These are phyloP conservation scores for Phytophthora syringae DNA, from an alignment of 352 stramenopile genomes.

Conservation along the genomic window DNA sequence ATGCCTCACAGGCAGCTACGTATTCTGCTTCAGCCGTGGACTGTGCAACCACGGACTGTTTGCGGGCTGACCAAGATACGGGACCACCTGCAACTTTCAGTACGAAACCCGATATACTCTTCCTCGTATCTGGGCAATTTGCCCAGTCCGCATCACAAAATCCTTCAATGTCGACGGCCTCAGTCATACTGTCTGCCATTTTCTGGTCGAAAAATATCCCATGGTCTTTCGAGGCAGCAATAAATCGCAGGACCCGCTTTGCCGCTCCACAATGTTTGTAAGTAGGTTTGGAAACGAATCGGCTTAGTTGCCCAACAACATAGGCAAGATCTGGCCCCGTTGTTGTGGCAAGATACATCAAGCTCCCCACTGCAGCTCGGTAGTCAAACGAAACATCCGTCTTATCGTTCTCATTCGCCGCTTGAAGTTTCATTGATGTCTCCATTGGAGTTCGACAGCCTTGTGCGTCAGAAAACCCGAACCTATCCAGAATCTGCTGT, in stretches of 20 bases:
- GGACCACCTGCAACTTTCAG: background rate
- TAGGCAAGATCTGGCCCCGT: background rate
- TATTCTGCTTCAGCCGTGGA: slow-evolving; percentile 6
- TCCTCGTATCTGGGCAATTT: background rate
- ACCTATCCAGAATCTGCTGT: background rate
- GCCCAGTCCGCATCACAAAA: slow-evolving; percentile 2
- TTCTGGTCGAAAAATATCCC: background rate
- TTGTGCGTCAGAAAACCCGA: background rate
- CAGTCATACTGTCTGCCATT: background rate
- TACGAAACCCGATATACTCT: slow-evolving; percentile 2
- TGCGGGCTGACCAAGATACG: background rate
- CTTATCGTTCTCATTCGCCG: background rate
- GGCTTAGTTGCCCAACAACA: background rate
- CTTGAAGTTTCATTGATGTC: background rate
- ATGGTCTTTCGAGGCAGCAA: background rate
- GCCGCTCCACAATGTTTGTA: background rate
- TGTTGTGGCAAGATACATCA: background rate
- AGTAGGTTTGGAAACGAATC: background rate
- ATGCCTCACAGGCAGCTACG: slow-evolving; percentile 1
- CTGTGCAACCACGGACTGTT: background rate
- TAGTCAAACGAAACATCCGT: background rate
- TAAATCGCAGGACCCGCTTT: background rate
- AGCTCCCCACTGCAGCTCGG: background rate
- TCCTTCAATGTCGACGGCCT: background rate
- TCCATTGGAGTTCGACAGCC: background rate